Evolutionary conservation across 2,329 filamentous ascomycete species (phyloP).

Genomic region (Colletotrichum magnum): DNA sequence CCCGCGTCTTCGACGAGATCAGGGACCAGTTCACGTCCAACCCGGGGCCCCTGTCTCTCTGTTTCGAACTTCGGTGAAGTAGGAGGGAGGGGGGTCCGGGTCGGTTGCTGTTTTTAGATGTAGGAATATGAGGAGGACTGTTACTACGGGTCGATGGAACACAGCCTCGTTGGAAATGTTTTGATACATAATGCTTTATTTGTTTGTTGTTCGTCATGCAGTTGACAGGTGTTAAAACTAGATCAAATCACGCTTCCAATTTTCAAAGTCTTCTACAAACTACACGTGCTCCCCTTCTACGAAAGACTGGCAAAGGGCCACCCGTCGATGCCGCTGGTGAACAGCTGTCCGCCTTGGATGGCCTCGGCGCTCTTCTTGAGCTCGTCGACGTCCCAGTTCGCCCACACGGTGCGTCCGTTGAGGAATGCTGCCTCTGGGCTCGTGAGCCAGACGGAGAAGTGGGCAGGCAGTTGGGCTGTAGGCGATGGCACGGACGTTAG

Average conservation of each 20-base stretch:
- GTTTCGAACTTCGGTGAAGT: slow-evolving; percentile 35
- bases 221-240: too few relatives aligned
- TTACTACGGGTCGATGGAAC: background rate
- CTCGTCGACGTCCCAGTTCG: slow-evolving; percentile 66
- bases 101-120: background rate
- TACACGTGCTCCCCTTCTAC: background rate
- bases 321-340: slow-evolving; percentile 31
- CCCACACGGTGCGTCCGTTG: slow-evolving; percentile 61
- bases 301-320: slow-evolving; percentile 29
- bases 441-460: slow-evolving; percentile 61
- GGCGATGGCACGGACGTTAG: slow-evolving; percentile 22
- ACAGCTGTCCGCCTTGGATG: slow-evolving; percentile 25
- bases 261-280: too few relatives aligned
- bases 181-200: background rate
- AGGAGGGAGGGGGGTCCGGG: background rate
- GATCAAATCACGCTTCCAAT: too few relatives aligned
- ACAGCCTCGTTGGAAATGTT: background rate
- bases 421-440: slow-evolving; percentile 62
- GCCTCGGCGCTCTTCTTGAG: slow-evolving; percentile 49
- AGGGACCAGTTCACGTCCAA: slow-evolving; percentile 38
- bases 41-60: slow-evolving; percentile 36
- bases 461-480: slow-evolving; percentile 53
- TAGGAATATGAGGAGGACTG: background rate
- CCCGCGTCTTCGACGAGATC: slow-evolving; percentile 36
- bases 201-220: too few relatives aligned